Evolutionary conservation across 352 stramenopile species (phyloP), one percentile per base, ranked within the genome.

Genomic region (Phytophthora agathidicida): DNA sequence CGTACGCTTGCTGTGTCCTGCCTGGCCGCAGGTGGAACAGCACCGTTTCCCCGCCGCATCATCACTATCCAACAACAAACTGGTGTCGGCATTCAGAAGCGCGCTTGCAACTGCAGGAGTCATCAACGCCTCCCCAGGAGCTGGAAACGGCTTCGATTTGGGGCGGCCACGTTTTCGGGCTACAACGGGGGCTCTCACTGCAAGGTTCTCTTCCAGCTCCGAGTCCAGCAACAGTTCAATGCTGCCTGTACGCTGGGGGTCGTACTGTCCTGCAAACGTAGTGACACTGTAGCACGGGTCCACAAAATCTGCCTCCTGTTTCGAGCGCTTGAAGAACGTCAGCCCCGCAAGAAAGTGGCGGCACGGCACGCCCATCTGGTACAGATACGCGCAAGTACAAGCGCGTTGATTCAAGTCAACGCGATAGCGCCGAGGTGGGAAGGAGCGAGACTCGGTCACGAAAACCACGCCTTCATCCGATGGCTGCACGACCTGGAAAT

Each of bases 401-500:
- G 39, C 36, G n/a, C 57, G 43, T 38, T 66, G 51, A n/a, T 54
- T 58, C 14, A 72, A 36, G 28, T 75, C 57, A 5, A 75, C 60
- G 7, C 58, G 50, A 44, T 75, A 75, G 23, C 67, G 67, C n/a
- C 67, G 56, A 38, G 67, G 61, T 24, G 67, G 67, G 30, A 75
- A 75, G 1, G 62, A 75, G 2, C 67, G 61, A 19, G 61, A 75
- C 33, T 75, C 67, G 3, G 67, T 75, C 41, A 75, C 67, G 13
- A 72, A 75, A 10, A 65, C 32, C 17, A 66, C 38, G 7, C 53
- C 50, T n/a, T 72, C 51, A 16, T 72, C 53, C 7, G 50, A 69
- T 11, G 67, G 61, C 33, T 75, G 62, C 9, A 75, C 62, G 22
- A 75, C 67, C 32, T 75, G 67, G 39, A 75, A 75, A 22, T 69